Conservation (phyloP, 192 early-diverging fungal genomes). For the Powellomyces hirtus region DNA sequence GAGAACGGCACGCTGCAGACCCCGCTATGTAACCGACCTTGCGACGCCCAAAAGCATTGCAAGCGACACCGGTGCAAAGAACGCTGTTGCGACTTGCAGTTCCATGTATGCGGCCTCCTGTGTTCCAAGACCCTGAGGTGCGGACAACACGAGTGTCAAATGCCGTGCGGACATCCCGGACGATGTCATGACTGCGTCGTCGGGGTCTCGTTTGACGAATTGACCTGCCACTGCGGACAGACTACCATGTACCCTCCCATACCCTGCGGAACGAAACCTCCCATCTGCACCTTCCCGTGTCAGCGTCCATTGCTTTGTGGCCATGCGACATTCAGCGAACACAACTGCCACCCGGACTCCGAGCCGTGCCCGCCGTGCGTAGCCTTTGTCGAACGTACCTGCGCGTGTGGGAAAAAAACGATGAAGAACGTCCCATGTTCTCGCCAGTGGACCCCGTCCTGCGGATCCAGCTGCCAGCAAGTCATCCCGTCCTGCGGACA, state of each 20-base stretch:
- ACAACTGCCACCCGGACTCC: constrained; percentile 84
- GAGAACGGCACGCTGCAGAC: constrained; percentile 23
- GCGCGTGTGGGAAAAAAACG: constrained; percentile 70
- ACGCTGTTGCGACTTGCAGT: constrained; percentile 36
- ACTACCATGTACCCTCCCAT: constrained; percentile 82
- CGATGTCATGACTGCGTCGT: constrained; percentile 53
- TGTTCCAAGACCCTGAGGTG: constrained; percentile 46
- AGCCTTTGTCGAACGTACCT: constrained; percentile 65
- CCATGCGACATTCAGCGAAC: constrained; percentile 66
- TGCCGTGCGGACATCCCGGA: constrained; percentile 43
- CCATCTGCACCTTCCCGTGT: constrained; percentile 74
- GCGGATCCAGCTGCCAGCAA: constrained; percentile 67
- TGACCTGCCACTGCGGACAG: constrained; percentile 82
- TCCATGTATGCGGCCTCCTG: constrained; percentile 38
- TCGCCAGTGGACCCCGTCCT: constrained; percentile 63
- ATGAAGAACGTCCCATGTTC: constrained; percentile 84
- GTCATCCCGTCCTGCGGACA: constrained; percentile 68
- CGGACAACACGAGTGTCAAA: constrained; percentile 37
- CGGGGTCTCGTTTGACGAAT: constrained; percentile 75
- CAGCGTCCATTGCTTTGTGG: constrained; percentile 70
- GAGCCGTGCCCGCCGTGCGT: constrained; percentile 90
- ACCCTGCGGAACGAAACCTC: constrained; percentile 76
- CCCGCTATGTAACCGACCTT: constrained; percentile 38
- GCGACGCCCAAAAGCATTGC: constrained; percentile 35
- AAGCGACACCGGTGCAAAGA: constrained; percentile 43